Conservation (phyloP, 805 yeast species). For the Vanderwaltozyma yarrowii region DNA sequence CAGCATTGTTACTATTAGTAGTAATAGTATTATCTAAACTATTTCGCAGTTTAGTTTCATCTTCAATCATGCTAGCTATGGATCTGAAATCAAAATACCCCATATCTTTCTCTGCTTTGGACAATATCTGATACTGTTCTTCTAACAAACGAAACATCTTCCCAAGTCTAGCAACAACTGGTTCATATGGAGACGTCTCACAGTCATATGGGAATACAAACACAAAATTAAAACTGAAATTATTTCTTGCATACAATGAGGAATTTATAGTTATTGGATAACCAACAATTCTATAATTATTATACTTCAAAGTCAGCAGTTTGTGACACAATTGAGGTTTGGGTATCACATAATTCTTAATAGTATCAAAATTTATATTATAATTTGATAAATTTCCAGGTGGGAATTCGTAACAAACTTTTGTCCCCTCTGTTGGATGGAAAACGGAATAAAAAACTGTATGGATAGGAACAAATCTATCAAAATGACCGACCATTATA, state of each 20-base stretch:
- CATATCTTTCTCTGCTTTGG: constrained; percentile 41
- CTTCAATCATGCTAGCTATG: constrained; percentile 1
- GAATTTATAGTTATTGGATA: constrained; percentile 80
- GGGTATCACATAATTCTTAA: constrained; percentile 88
- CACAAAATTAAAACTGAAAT: constrained; percentile 86
- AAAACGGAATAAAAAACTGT: constrained; percentile 86
- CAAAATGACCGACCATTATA: constrained; percentile 21
- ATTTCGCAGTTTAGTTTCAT: no score
- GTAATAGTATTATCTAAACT: no score
- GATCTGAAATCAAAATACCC: constrained; percentile 25
- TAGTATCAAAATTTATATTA: constrained; percentile 65
- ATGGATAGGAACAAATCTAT: constrained; percentile 79
- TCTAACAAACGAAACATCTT: constrained; percentile 83
- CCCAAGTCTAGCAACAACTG: constrained; percentile 74
- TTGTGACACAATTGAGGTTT: constrained; percentile 84
- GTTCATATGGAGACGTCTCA: constrained; percentile 78
- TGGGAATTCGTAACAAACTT: constrained; percentile 86
- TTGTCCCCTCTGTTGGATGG: constrained; percentile 93
- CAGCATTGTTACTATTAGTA: no score
- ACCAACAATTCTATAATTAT: constrained; percentile 64
- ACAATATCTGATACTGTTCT: constrained; percentile 72
- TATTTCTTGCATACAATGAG: constrained; percentile 73
- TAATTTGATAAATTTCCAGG: constrained; percentile 37
- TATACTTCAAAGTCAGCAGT: constrained; percentile 62
- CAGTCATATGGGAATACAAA: constrained; percentile 79